These are phyloP conservation scores for Epichloe hybrida DNA, from an alignment of 2,329 filamentous ascomycete species.

Conservation along the genomic window DNA sequence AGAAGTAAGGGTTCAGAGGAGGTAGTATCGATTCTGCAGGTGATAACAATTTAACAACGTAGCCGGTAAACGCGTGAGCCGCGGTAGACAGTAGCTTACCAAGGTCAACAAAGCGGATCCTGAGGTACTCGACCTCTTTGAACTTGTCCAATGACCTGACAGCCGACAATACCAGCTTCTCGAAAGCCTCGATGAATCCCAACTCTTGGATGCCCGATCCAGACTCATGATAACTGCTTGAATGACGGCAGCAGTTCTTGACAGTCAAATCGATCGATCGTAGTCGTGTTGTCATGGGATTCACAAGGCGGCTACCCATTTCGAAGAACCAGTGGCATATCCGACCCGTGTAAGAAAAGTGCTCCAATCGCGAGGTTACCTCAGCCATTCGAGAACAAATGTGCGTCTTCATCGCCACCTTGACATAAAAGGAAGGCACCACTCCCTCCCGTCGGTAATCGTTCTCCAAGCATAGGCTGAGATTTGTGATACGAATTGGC, in stretches of 20 bases:
- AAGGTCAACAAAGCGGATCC: slow-evolving; percentile 63
- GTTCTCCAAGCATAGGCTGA: slow-evolving; percentile 57
- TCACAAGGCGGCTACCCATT: slow-evolving; percentile 34
- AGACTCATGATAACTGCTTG: slow-evolving; percentile 43
- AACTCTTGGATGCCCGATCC: slow-evolving; percentile 59
- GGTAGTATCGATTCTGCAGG: slow-evolving; percentile 52
- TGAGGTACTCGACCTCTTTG: slow-evolving; percentile 46
- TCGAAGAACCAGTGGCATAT: slow-evolving; percentile 59
- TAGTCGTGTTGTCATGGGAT: slow-evolving; percentile 36
- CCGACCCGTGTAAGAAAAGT: slow-evolving; percentile 58
- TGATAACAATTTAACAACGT: slow-evolving; percentile 1
- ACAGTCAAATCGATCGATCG: slow-evolving; percentile 59
- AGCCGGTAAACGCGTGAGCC: slow-evolving; percentile 8
- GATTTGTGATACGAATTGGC: slow-evolving; percentile 43
- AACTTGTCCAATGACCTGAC: slow-evolving; percentile 47
- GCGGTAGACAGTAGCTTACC: slow-evolving; percentile 26
- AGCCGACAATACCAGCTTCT: slow-evolving; percentile 50
- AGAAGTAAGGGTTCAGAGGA: slow-evolving; percentile 59
- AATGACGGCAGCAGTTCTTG: slow-evolving; percentile 56
- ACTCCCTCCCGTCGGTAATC: slow-evolving; percentile 54
- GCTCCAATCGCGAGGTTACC: slow-evolving; percentile 48
- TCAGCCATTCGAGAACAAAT: slow-evolving; percentile 52
- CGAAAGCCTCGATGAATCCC: slow-evolving; percentile 59
- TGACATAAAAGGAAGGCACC: slow-evolving; percentile 46
- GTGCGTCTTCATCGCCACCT: slow-evolving; percentile 45